Conservation (phyloP, 257 asterid species). For the Verbascum thapsus region DNA sequence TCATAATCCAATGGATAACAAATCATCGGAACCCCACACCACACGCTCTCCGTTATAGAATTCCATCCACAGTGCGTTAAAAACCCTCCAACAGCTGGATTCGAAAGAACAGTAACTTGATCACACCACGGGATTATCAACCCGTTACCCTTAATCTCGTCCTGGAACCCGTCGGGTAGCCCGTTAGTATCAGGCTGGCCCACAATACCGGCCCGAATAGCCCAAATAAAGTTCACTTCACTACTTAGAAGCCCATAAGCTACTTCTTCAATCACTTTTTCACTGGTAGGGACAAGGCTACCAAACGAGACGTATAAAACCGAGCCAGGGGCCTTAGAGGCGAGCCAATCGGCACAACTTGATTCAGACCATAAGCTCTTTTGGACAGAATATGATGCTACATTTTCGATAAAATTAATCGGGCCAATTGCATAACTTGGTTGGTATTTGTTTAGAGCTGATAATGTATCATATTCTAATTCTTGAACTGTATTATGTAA, state of each 20-base stretch:
- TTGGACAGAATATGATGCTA: constrained; percentile 19
- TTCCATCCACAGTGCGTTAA: constrained; percentile 52
- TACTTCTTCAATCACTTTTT: constrained; percentile 36
- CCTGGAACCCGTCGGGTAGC: constrained; percentile 27
- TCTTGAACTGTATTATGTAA: constrained; percentile 55
- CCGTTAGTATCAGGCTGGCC: constrained; percentile 19
- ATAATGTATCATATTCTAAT: constrained; percentile 41
- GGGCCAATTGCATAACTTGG: constrained; percentile 50
- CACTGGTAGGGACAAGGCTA: constrained; percentile 33
- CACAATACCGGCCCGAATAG: constrained; percentile 45
- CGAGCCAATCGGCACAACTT: constrained; percentile 42
- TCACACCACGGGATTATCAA: constrained; percentile 40
- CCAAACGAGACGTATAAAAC: constrained; percentile 53
- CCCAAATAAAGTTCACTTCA: constrained; percentile 53
- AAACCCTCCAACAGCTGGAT: constrained; percentile 38
- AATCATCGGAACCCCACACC: constrained; percentile 43
- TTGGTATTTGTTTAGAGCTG: constrained; percentile 34
- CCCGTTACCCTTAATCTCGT: constrained; percentile 28
- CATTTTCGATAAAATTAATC: constrained; percentile 28
- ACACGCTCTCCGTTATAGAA: constrained; percentile 41
- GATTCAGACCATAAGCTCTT: constrained; percentile 39
- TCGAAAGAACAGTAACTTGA: constrained; percentile 31
- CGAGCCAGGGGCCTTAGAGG: constrained; percentile 35
- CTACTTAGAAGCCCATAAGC: constrained; percentile 45
- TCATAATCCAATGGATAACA: constrained; percentile 40